Evolutionary conservation across 1,284 basidiomycete species (phyloP), one percentile per base, ranked within the genome.

Genomic region (Leccinum ponderosum): DNA sequence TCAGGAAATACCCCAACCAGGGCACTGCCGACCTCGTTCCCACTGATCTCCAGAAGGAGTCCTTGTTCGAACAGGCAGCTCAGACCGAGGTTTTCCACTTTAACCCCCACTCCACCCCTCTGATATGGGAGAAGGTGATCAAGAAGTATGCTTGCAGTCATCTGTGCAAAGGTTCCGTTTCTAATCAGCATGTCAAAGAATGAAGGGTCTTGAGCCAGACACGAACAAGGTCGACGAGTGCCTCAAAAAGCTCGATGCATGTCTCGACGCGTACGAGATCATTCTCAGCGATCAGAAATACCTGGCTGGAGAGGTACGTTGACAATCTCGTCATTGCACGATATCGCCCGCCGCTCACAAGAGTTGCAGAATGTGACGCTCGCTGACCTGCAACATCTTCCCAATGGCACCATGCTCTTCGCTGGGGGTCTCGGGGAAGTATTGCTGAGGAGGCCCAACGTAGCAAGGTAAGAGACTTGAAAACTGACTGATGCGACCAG

Each of bases 321-420:
- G 35, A 59, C 20, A 44, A 20, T 60, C 1, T 22, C 33, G 7
- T 4, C 9, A 2, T 2, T 2, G 3, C 33, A 48, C 33, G 50
- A 57, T 47, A 20, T 56, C 7, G 15, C 39, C 15, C n/a, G 39
- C 9, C n/a, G n/a, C 64, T 72, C 44, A 68, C 22, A 27, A 17
- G 15, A 2, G 15, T 57, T 4, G 25, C 50, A 83, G 80, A 68
- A 71, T 29, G 2, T 79, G 55, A 84, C 83, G 4, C 68, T 86
- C 7, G 82, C 79, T 5, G 85, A 87, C 68, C 73, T 87, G 7
- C 79, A 78, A 72, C 84, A 86, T 67, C 66, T 86, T n/a, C 77
- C 85, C 0, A 79, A 79, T 59, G 83, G 78, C 31, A 58, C 9
- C 15, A 7, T 50, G 50, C 52, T 73, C 22, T 31, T 14, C 11